Evolutionary conservation across 2,329 filamentous ascomycete species (phyloP).

Genomic region (Penicillium sp.): DNA sequence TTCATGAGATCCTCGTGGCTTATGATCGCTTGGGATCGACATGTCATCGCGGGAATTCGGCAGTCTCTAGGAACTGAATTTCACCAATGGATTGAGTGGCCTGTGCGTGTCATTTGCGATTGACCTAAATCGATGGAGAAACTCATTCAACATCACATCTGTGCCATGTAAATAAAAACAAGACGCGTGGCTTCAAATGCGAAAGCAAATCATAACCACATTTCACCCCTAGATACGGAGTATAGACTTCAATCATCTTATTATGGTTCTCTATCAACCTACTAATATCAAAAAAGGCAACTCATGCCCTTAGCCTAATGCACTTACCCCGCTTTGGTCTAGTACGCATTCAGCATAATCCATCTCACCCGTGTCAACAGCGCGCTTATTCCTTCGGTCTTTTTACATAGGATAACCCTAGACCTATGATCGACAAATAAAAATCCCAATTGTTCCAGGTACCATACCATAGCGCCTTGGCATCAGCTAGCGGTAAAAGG

Average conservation of each 20-base stretch:
- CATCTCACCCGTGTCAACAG: not conserved
- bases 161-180: no score
- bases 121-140: not conserved
- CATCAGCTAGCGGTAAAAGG: not conserved
- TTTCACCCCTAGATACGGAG: no score
- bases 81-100: slow-evolving; percentile 31
- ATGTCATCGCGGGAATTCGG: slow-evolving; percentile 34
- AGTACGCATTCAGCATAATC: not conserved
- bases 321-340: not conserved
- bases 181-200: no score
- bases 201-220: not conserved
- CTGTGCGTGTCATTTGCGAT: slow-evolving; percentile 10
- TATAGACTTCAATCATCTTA: not conserved
- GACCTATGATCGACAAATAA: not conserved
- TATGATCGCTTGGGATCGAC: slow-evolving; percentile 35
- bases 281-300: not conserved
- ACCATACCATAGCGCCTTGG: not conserved
- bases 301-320: not conserved
- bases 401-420: not conserved
- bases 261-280: not conserved
- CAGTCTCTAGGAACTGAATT: slow-evolving; percentile 19
- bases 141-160: not conserved
- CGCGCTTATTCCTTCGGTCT: not conserved
- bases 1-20: slow-evolving; percentile 36
- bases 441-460: not conserved